A percentile compares a stretch with the other conserved stretches of the same genome.
Evolutionary conservation across 805 yeast species (phyloP).

Genomic region (Lipomyces orientalis): DNA sequence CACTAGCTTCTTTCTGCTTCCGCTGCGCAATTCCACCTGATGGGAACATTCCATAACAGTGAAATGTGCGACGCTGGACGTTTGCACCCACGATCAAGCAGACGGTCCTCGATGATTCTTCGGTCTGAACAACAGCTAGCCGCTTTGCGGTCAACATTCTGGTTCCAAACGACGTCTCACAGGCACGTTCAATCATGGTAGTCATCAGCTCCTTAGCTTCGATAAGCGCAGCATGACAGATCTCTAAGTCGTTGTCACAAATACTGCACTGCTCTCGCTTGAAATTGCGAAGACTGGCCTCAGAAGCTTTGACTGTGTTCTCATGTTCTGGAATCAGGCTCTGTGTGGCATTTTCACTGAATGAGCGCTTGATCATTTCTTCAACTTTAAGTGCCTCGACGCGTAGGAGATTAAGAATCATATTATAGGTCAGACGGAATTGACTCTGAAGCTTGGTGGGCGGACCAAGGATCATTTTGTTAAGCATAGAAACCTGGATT

Average conservation of each 20-base stretch:
- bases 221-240: constrained; percentile 52
- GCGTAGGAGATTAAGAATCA: constrained; percentile 88
- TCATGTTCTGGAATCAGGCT: constrained; percentile 85
- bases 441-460: constrained; percentile 92
- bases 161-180: constrained; percentile 55
- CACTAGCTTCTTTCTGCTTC: constrained; percentile 18
- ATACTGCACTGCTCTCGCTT: constrained; percentile 46
- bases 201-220: constrained; percentile 55
- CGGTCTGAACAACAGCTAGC: constrained; percentile 33
- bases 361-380: constrained; percentile 96
- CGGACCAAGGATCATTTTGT: constrained; percentile 82
- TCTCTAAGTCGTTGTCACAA: constrained; percentile 54
- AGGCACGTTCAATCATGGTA: constrained; percentile 55
- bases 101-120: constrained; percentile 31
- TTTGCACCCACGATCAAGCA: constrained; percentile 31
- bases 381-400: constrained; percentile 96
- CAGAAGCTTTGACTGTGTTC: constrained; percentile 61
- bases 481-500: constrained; percentile 49
- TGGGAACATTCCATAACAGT: constrained; percentile 29
- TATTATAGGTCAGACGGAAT: constrained; percentile 91
- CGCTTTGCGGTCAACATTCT: constrained; percentile 49
- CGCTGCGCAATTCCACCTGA: constrained; percentile 2
- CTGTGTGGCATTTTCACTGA: constrained; percentile 88
- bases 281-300: constrained; percentile 52
- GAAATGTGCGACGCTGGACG: constrained; percentile 17